phyloP scores from a whole-genome alignment of 2,329 filamentous ascomycete genomes.

The Bipolaris gigantea region DNA sequence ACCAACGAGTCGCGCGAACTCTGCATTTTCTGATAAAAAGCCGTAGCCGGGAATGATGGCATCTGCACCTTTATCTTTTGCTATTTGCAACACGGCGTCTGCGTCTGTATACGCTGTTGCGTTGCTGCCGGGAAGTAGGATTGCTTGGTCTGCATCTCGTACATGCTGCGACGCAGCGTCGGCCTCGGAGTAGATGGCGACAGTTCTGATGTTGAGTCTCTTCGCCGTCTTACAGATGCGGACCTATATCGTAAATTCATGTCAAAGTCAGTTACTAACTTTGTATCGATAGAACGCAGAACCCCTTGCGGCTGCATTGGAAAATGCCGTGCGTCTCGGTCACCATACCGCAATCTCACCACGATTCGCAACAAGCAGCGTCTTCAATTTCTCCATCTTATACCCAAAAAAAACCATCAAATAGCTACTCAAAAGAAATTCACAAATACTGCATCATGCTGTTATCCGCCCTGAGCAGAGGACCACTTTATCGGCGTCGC shows the following conservation, averaged over 20 bases:
- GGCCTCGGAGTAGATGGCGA: slow-evolving; percentile 61
- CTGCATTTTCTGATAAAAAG: slow-evolving; percentile 65
- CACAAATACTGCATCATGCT: neutral
- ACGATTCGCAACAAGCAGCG: slow-evolving; percentile 61
- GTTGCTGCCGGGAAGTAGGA: slow-evolving; percentile 53
- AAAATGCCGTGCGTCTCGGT: too few relatives aligned
- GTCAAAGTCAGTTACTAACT: slow-evolving; percentile 20
- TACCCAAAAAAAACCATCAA: neutral
- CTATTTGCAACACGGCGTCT: slow-evolving; percentile 55
- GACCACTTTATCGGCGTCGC: too few relatives aligned
- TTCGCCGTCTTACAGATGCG: slow-evolving; percentile 57
- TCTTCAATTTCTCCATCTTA: slow-evolving; percentile 51
- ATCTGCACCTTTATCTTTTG: slow-evolving; percentile 53
- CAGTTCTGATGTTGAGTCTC: slow-evolving; percentile 54
- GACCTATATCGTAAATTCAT: slow-evolving; percentile 26
- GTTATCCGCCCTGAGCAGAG: too few relatives aligned
- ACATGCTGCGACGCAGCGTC: slow-evolving; percentile 61
- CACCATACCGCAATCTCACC: slow-evolving; percentile 59
- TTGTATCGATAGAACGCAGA: too few relatives aligned
- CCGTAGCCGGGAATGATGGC: slow-evolving; percentile 70
- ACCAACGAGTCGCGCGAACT: slow-evolving; percentile 59
- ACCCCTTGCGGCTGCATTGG: too few relatives aligned
- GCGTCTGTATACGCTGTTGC: slow-evolving; percentile 55
- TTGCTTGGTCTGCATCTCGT: slow-evolving; percentile 55
- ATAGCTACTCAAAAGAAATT: too few relatives aligned